These are phyloP conservation scores for Isoetes taiwanensis DNA, from an alignment of 75 land plant genomes.

Conservation along the genomic window DNA sequence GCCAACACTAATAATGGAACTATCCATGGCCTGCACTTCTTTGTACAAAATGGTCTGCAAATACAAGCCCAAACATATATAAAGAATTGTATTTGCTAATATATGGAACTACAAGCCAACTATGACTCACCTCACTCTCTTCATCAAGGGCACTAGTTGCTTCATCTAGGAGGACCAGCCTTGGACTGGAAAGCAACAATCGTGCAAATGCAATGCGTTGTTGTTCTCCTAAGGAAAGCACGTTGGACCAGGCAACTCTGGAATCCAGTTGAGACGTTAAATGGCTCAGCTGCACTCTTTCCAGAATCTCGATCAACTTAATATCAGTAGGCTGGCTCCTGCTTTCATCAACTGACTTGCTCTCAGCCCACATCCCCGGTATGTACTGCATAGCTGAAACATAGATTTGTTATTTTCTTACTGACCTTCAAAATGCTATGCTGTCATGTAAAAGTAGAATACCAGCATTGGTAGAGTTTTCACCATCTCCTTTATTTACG, in stretches of 20 bases:
- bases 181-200: constrained; percentile 64
- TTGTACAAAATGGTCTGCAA: constrained; percentile 62
- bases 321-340: constrained; percentile 40
- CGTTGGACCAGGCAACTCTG: constrained; percentile 79
- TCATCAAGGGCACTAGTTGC: constrained; percentile 95
- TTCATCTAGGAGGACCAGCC: constrained; percentile 74
- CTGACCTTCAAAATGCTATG: background rate
- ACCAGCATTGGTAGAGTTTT: constrained; percentile 7
- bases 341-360: background rate
- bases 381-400: no score
- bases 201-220: constrained; percentile 99
- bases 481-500: constrained; percentile 20
- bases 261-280: constrained; percentile 59
- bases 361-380: no score
- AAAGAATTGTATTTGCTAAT: background rate
- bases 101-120: background rate
- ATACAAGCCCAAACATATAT: background rate
- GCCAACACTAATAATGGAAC: constrained; percentile 75
- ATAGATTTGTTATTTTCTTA: background rate
- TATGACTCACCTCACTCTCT: constrained; percentile 61
- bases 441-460: background rate
- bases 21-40: constrained; percentile 49
- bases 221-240: constrained; percentile 94
- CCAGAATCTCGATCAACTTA: constrained; percentile 39
- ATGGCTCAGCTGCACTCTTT: constrained; percentile 56